Percentiles rank a stretch among this genome's conserved stretches.
Evolutionary conservation across 768 basidiomycete genomes (phyloP).

Genomic region (Lactarius hengduanensis): DNA sequence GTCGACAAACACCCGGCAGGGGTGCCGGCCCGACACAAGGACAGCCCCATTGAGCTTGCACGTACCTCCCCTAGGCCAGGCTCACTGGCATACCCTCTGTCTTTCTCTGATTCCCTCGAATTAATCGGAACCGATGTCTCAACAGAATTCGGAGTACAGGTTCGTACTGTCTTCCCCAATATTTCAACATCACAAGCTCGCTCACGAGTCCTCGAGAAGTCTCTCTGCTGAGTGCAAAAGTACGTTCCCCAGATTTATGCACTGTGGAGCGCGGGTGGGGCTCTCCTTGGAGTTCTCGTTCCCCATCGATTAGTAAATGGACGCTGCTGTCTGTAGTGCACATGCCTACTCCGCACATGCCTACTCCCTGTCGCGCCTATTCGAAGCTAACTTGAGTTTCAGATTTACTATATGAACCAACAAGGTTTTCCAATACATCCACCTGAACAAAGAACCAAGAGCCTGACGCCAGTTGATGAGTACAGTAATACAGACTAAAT

Average conservation of each 20-base stretch:
- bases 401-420: background rate
- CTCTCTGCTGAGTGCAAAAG: background rate
- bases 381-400: conserved; percentile 25
- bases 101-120: too few relatives aligned
- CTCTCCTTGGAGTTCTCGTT: conserved; percentile 41
- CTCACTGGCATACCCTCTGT: too few relatives aligned
- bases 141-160: background rate
- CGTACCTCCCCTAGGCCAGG: background rate
- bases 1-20: background rate
- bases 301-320: conserved; percentile 44
- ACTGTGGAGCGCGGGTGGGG: conserved; percentile 38
- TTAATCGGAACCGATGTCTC: too few relatives aligned
- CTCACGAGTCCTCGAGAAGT: background rate
- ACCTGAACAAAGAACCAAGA: background rate
- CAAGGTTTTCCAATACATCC: background rate
- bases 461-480: background rate
- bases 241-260: background rate
- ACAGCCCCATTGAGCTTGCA: background rate
- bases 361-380: conserved; percentile 54
- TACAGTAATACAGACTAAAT: too few relatives aligned
- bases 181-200: too few relatives aligned
- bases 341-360: too few relatives aligned
- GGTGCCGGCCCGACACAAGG: conserved; percentile 1
- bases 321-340: conserved; percentile 16
- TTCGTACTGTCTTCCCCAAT: background rate